Evolutionary conservation across 75 land plant genomes (phyloP), one percentile per base, ranked within the genome.

Genomic region (Isoetes taiwanensis): DNA sequence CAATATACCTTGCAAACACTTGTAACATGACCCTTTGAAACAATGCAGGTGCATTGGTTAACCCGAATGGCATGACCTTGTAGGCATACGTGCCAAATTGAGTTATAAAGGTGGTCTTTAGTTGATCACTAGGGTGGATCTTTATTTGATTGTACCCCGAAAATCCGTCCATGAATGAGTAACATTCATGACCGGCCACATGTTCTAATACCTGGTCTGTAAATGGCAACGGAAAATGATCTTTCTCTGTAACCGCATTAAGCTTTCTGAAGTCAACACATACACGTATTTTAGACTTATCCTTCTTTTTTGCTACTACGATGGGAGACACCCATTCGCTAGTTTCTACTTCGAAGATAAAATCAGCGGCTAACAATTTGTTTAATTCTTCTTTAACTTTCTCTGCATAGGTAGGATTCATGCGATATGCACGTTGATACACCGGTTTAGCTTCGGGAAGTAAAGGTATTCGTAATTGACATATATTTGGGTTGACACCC

Each of bases 131-230:
- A 2, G n/a, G 24, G 12, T 16, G 24, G 14, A 24, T 24, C 16
- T 8, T 6, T n/a, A 42, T 61, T 24, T 42, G 17, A 42, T 42
- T 42, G 14, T 41, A 42, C 27, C 52, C 14, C 3, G 28, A 24
- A 27, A 61, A 61, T 1, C 63, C 54, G 43, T 42, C 30, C 63
- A 61, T 24, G 24, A 61, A 61, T 8, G 54, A 26, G 12, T 61
- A 61, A 16, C 41, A 42, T 41, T 61, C 50, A 19, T 41, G 3
- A 21, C 53, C 63, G 2, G 53, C 63, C 17, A 61, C 30, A 38
- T 19, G 12, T 28, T 61, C 63, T 41, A 24, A 12, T 8, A 52
- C 23, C 23, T 52, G 26, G 12, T 52, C 54, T n/a, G 30, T 52
- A 24, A 52, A 52, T 8, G 54, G 54, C 26, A 52, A 24, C n/a